Conservation (phyloP, 2,329 filamentous ascomycete species). For the Penicillium aurantiogriseum region DNA sequence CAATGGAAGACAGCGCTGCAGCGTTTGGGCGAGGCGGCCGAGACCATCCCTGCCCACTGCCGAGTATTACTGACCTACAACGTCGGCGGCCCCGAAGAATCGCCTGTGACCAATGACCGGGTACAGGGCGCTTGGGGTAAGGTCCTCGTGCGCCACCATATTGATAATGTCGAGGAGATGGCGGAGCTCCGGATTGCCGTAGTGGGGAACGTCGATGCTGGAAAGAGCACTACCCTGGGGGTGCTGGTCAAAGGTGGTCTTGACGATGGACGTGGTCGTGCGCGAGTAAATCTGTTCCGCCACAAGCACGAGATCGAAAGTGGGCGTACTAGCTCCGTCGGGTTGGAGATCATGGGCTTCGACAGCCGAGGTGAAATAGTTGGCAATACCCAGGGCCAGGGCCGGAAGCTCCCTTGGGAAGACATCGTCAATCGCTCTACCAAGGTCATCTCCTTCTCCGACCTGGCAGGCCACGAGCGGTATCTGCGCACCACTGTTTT, state of each 20-base stretch:
- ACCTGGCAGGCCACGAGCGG: slow-evolving; percentile 90
- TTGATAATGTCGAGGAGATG: slow-evolving; percentile 74
- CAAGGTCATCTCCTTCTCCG: slow-evolving; percentile 95
- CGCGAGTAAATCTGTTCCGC: slow-evolving; percentile 90
- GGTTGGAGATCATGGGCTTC: slow-evolving; percentile 99
- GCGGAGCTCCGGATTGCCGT: slow-evolving; percentile 97
- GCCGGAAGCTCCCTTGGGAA: slow-evolving; percentile 89
- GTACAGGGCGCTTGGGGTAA: slow-evolving; percentile 80
- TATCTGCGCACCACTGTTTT: slow-evolving; percentile 97
- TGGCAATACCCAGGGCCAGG: slow-evolving; percentile 77
- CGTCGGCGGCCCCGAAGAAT: slow-evolving; percentile 74
- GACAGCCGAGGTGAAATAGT: slow-evolving; percentile 82
- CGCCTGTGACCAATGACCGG: slow-evolving; percentile 62
- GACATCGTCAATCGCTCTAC: slow-evolving; percentile 92
- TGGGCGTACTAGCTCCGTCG: slow-evolving; percentile 90
- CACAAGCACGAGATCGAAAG: slow-evolving; percentile 98
- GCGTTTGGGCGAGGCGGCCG: slow-evolving; percentile 65
- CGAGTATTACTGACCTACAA: slow-evolving; percentile 86
- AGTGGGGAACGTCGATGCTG: slow-evolving; percentile 95
- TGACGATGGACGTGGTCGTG: slow-evolving; percentile 90
- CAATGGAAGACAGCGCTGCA: slow-evolving; percentile 74
- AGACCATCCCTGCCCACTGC: slow-evolving; percentile 68
- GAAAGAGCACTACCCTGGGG: slow-evolving; percentile 93
- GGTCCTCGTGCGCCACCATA: slow-evolving; percentile 73
- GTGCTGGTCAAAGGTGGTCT: slow-evolving; percentile 93